These are phyloP conservation scores for Zymoseptoria brevis DNA, from an alignment of 2,329 filamentous ascomycete species.

Conservation along the genomic window DNA sequence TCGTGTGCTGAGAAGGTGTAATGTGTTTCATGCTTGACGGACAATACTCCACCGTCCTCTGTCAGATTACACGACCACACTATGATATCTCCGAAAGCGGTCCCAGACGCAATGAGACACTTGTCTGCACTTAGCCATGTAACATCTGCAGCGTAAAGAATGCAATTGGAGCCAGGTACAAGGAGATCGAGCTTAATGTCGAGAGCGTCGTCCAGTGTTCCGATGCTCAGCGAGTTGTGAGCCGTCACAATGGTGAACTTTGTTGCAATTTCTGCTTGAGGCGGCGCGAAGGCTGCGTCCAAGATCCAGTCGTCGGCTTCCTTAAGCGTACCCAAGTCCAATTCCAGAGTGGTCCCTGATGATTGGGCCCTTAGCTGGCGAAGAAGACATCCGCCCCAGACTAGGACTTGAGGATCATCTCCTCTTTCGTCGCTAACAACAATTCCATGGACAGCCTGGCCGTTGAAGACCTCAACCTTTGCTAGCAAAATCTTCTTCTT, in stretches of 20 bases:
- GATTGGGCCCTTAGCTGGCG: conserved; percentile 2
- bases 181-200: conserved; percentile 22
- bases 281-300: conserved; percentile 45
- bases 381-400: conserved; percentile 57
- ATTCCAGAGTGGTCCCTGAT: conserved; percentile 4
- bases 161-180: conserved; percentile 64
- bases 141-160: conserved; percentile 78
- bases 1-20: conserved; percentile 64
- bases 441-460: conserved; percentile 70
- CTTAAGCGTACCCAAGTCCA: conserved; percentile 34
- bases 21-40: conserved; percentile 38
- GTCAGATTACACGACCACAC: conserved; percentile 63
- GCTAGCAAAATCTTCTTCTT: conserved; percentile 18
- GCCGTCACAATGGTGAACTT: conserved; percentile 64
- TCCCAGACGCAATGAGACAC: conserved; percentile 76
- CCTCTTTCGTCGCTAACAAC: conserved; percentile 32
- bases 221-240: conserved; percentile 66
- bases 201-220: neutral
- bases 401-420: conserved; percentile 37
- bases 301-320: conserved; percentile 70
- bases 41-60: neutral
- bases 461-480: conserved; percentile 49
- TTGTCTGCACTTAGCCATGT: conserved; percentile 50
- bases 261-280: neutral
- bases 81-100: conserved; percentile 88